These are phyloP conservation scores for Alternaria solani DNA, from an alignment of 2,329 filamentous ascomycete species.

Conservation along the genomic window DNA sequence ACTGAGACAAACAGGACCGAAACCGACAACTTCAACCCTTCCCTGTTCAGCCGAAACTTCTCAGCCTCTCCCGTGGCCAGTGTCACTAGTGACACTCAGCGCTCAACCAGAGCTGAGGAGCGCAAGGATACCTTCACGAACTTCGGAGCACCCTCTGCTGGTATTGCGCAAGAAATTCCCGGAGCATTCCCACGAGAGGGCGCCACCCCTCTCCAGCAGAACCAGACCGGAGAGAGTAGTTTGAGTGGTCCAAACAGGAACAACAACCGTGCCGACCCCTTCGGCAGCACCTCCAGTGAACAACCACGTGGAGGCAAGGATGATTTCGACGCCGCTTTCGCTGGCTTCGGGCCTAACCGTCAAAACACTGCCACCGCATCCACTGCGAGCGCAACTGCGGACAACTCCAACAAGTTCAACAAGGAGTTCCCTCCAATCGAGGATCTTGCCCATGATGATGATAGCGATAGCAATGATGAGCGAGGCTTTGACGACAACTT, in stretches of 20 bases:
- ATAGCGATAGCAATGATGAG: conserved; percentile 76
- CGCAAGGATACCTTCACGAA: conserved; percentile 52
- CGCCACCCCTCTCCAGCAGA: conserved; percentile 56
- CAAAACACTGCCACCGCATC: conserved; percentile 57
- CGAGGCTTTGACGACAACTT: conserved; percentile 93
- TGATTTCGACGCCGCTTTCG: conserved; percentile 87
- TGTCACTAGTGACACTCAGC: conserved; percentile 49
- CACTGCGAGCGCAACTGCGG: conserved; percentile 38
- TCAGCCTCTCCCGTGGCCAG: conserved; percentile 53
- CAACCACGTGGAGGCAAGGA: conserved; percentile 66
- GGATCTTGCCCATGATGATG: conserved; percentile 81
- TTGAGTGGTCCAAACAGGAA: conserved; percentile 57
- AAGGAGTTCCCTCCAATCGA: conserved; percentile 92
- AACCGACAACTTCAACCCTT: conserved; percentile 46
- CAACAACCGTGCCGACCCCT: conserved; percentile 54
- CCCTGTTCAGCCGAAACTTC: conserved; percentile 49
- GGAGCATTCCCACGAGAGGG: conserved; percentile 58
- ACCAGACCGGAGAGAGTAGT: conserved; percentile 58
- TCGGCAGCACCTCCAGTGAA: conserved; percentile 42
- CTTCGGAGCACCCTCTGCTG: conserved; percentile 47
- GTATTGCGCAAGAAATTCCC: conserved; percentile 48
- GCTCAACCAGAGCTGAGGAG: conserved; percentile 48
- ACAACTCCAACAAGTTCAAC: conserved; percentile 63
- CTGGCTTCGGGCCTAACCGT: conserved; percentile 69
- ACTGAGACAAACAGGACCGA: conserved; percentile 47